phyloP scores from a whole-genome alignment of 2,329 filamentous ascomycete species.

The Colletotrichum truncatum region DNA sequence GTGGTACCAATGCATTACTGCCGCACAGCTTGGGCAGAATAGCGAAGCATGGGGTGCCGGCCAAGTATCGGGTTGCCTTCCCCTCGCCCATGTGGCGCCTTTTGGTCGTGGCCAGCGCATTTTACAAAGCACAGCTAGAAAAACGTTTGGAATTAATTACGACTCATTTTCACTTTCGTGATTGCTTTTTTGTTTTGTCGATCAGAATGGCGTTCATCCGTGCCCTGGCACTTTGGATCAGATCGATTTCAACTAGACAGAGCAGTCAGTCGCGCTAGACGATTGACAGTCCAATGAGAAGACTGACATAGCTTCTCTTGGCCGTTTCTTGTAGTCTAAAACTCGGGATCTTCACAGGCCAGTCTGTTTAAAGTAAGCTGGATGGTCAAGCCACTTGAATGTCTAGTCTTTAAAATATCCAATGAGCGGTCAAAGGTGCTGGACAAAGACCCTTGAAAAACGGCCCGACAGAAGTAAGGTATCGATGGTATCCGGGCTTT shows the following conservation, averaged over 20 bases:
- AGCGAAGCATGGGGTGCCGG: neutral
- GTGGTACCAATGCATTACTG: neutral
- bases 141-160: neutral
- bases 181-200: neutral
- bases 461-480: neutral
- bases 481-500: neutral
- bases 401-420: neutral
- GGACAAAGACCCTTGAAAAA: neutral
- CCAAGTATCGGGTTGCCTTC: neutral
- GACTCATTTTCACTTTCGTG: neutral
- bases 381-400: neutral
- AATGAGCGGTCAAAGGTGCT: neutral
- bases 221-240: neutral
- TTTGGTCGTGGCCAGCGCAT: neutral
- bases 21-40: neutral
- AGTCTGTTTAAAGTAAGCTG: neutral
- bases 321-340: neutral
- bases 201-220: neutral
- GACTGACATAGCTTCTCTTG: neutral
- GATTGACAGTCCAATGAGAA: neutral
- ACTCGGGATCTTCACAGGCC: constrained; percentile 1
- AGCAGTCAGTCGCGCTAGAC: neutral
- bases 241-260: neutral
- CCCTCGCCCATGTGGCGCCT: neutral
- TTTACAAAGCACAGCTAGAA: neutral